A percentile compares a stretch with the other conserved stretches of the same genome.
Evolutionary conservation across 768 basidiomycete genomes (phyloP).

Genomic region (Leccinellum rugosiceps): DNA sequence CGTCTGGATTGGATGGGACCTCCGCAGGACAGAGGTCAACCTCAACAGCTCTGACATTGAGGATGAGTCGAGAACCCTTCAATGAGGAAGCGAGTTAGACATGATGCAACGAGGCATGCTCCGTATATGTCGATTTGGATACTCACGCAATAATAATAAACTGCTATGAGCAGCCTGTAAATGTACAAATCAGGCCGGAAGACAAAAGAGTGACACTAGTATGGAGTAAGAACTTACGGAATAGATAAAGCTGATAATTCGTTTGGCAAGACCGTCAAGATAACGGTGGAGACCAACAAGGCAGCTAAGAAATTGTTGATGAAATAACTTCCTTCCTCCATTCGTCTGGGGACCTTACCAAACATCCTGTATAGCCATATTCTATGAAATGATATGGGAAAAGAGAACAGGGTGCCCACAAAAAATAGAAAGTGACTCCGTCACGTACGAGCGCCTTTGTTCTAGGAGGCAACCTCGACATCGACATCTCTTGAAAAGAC

Average conservation of each 20-base stretch:
- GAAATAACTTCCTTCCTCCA: background rate
- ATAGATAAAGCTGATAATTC: slow-evolving; percentile 11
- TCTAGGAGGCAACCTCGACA: background rate
- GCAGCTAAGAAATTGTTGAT: slow-evolving; percentile 1
- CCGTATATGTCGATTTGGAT: background rate
- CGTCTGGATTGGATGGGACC: slow-evolving; percentile 2
- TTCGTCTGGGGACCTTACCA: background rate
- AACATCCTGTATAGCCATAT: slow-evolving; percentile 12
- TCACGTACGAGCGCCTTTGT: slow-evolving; percentile 10
- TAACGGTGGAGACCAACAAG: slow-evolving; percentile 16
- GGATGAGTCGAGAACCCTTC: slow-evolving; percentile 20
- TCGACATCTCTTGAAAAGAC: background rate
- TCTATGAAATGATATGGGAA: background rate
- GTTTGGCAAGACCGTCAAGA: slow-evolving; percentile 12
- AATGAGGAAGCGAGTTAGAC: background rate
- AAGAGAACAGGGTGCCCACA: slow-evolving; percentile 9
- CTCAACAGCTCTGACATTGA: slow-evolving; percentile 16
- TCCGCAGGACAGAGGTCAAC: background rate
- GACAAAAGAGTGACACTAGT: background rate
- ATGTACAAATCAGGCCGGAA: slow-evolving; percentile 2
- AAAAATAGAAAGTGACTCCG: slow-evolving; percentile 11
- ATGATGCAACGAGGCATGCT: background rate
- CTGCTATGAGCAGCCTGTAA: slow-evolving; percentile 12
- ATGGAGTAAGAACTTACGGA: slow-evolving; percentile 6
- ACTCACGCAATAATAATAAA: slow-evolving; percentile 24